A percentile compares a stretch with the other conserved stretches of the same genome.
Conservation (phyloP, 768 basidiomycete species). For the Fomitopsis pulvina region DNA sequence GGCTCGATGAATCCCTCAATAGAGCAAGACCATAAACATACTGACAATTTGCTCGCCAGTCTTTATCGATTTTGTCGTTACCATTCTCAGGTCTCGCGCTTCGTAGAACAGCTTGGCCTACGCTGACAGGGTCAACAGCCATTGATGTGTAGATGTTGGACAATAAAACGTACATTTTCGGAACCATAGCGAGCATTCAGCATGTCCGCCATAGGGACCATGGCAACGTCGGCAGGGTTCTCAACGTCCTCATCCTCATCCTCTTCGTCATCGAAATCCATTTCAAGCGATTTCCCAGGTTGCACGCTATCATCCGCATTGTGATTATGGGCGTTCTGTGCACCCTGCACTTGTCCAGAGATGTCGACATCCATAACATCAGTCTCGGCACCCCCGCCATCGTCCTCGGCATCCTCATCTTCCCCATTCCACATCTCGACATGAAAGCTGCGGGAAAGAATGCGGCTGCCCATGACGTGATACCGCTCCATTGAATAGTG, state of each 20-base stretch:
- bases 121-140: background rate
- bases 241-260: constrained; percentile 45
- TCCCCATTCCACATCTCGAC: constrained; percentile 52
- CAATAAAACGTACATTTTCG: constrained; percentile 60
- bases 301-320: too few species aligned
- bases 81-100: constrained; percentile 66
- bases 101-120: constrained; percentile 88
- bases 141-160: background rate
- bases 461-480: constrained; percentile 86
- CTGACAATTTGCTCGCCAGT: constrained; percentile 85
- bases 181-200: constrained; percentile 82
- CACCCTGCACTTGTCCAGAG: constrained; percentile 13
- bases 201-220: constrained; percentile 97
- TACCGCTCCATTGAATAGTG: constrained; percentile 69
- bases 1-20: background rate
- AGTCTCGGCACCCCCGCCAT: constrained; percentile 27
- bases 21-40: background rate
- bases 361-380: constrained; percentile 29
- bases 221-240: constrained; percentile 62
- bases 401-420: constrained; percentile 25
- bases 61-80: constrained; percentile 66
- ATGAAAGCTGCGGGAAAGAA: constrained; percentile 88
- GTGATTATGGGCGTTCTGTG: too few species aligned
- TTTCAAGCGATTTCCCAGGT: too few species aligned
- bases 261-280: constrained; percentile 10